Evolutionary conservation across 352 stramenopile species (phyloP).

Genomic region (Phytopythium litorale): DNA sequence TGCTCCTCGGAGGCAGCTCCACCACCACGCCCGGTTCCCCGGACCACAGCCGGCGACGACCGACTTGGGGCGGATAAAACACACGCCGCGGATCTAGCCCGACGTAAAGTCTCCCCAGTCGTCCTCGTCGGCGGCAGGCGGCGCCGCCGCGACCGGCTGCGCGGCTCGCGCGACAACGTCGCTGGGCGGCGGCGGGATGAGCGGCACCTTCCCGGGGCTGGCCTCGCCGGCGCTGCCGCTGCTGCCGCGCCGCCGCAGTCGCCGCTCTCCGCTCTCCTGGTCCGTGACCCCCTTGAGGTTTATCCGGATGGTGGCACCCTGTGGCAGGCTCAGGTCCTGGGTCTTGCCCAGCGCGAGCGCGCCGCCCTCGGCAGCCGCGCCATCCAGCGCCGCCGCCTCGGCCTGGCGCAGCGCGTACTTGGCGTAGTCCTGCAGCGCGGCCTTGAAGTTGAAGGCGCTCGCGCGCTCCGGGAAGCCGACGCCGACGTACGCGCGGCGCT

Average conservation of each 20-base stretch:
- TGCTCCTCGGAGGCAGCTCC: too few species aligned
- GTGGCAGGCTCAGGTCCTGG: conserved; percentile 56
- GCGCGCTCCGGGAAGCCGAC: conserved; percentile 76
- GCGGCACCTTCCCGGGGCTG: conserved; percentile 37
- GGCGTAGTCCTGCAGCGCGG: conserved; percentile 75
- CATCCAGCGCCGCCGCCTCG: conserved; percentile 10
- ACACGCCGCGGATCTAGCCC: conserved; percentile 20
- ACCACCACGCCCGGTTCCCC: too few species aligned
- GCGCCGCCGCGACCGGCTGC: conserved; percentile 16
- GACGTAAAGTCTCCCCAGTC: conserved; percentile 87
- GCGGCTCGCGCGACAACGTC: conserved; percentile 22
- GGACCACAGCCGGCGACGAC: too few species aligned
- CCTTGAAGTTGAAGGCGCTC: conserved; percentile 85
- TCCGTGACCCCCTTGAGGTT: conserved; percentile 52
- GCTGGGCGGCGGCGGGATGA: conserved; percentile 55
- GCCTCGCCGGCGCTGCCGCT: conserved; percentile 19
- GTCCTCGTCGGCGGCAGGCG: conserved; percentile 39
- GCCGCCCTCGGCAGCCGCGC: not conserved
- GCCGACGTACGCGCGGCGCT: conserved; percentile 72
- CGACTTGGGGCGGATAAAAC: not conserved
- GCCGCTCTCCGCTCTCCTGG: conserved; percentile 21
- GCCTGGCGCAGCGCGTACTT: conserved; percentile 65
- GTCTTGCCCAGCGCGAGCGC: conserved; percentile 24
- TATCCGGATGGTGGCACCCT: conserved; percentile 76
- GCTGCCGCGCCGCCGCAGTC: conserved; percentile 20